A percentile compares a stretch with the other conserved stretches of the same genome.
These are phyloP conservation scores for Epicoccum nigrum DNA, from an alignment of 2,329 filamentous ascomycete genomes.

Conservation along the genomic window DNA sequence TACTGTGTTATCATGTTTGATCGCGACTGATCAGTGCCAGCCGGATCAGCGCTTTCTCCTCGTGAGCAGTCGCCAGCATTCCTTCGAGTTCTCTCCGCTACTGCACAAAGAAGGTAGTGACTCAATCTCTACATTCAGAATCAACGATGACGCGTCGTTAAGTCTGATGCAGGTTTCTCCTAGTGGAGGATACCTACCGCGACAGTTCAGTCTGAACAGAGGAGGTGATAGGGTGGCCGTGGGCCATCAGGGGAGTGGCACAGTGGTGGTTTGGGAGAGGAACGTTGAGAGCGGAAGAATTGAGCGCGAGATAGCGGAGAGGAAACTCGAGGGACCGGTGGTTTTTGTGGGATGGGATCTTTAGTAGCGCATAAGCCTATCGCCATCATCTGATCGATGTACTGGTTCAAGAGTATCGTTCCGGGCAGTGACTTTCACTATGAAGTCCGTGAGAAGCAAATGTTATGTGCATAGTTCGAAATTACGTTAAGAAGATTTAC, in stretches of 20 bases:
- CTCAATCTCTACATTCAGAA: constrained; percentile 60
- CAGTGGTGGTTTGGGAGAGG: constrained; percentile 66
- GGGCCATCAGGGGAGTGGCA: constrained; percentile 65
- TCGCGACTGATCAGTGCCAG: background rate
- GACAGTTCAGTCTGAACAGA: constrained; percentile 70
- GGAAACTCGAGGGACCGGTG: constrained; percentile 10
- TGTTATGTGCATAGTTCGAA: no score
- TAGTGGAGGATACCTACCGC: constrained; percentile 67
- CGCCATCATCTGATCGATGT: no score
- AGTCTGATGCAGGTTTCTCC: constrained; percentile 62
- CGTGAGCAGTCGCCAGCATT: constrained; percentile 69
- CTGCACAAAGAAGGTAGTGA: constrained; percentile 50
- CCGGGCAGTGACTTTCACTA: no score
- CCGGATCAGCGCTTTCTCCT: constrained; percentile 63
- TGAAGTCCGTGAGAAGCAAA: no score
- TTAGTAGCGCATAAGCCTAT: background rate
- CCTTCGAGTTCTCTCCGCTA: constrained; percentile 53
- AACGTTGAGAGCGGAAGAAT: constrained; percentile 65
- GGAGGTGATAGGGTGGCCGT: constrained; percentile 68
- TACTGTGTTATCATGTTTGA: background rate
- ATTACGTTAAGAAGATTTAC: no score
- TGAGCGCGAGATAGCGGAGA: constrained; percentile 10
- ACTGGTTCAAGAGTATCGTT: no score
- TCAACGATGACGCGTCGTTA: constrained; percentile 57
- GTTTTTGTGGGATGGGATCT: constrained; percentile 23